Base-by-base conservation (phyloP, 495 filamentous ascomycete genomes). In the Apiosordaria backusii region DNA sequence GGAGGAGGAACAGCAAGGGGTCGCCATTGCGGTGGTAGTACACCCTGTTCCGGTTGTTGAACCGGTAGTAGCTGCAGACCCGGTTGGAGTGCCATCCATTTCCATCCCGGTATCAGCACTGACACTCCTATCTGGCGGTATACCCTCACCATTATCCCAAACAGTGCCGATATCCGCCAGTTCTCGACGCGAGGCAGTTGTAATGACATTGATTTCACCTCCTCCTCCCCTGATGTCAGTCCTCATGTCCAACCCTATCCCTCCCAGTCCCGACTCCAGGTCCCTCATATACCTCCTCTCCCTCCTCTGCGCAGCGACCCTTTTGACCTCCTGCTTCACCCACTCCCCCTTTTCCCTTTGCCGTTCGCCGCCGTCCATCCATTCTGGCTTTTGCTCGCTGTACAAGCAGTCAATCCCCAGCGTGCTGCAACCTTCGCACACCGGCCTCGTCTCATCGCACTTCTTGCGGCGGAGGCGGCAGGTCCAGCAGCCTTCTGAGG, bases 391-490 rank as follows among this genome's bases (percentile, higher is more conserved):
- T 15, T 76, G 75, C 10, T 77, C 71, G 62, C 65, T 70, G 65
- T 78, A 83, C 54, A 84, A 68, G 69, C 83, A 86, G 29, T 80
- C 78, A 67, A 85, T 82, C 63, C 76, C 71, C 24, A 86, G 80
- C 18, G 75, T 62, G 24, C 67, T 62, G 70, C 84, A 87, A n/a
- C 45, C 68, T 7, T 74, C 70, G 68, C 83, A 87, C 5, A 78
- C 65, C 19, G 84, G 84, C 0, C 71, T 78, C 4, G 59, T 65
- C 69, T 84, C 80, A 64, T 87, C 84, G 70, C 84, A 86, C 70
- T 84, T 85, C 67, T 87, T 86, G 62, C 81, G 81, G 18, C 83
- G 77, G 15, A 85, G 77, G 9, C 84, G 77, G 67, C 83, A 87
- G n/a, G 83, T 86, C 83, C 84, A 86, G 68, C 84, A 85, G 23